phyloP scores from a whole-genome alignment of 129 eudicot species.

The Kitagawia praeruptora region DNA sequence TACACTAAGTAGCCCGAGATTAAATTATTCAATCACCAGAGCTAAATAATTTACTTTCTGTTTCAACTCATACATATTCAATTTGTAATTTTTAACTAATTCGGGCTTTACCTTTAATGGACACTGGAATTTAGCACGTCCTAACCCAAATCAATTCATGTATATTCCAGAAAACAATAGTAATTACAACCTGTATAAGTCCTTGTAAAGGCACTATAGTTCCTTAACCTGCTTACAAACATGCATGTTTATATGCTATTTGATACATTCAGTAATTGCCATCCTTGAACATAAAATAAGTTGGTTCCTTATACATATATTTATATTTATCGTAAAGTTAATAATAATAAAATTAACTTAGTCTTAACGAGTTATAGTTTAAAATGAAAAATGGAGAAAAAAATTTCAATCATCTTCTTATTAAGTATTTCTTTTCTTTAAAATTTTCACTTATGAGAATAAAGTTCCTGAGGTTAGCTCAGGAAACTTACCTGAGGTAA shows the following conservation, averaged over 20 bases:
- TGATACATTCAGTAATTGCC: not conserved
- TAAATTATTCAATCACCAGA: not conserved
- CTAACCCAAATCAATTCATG: not conserved
- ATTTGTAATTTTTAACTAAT: not conserved
- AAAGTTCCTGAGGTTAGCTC: too few species aligned
- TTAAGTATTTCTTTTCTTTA: too few species aligned
- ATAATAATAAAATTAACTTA: too few species aligned
- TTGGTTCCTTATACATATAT: too few species aligned
- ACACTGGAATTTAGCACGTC: not conserved
- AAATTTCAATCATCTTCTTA: too few species aligned
- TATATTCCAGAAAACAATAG: not conserved
- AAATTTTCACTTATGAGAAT: too few species aligned
- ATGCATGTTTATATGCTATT: not conserved
- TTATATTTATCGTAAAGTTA: too few species aligned
- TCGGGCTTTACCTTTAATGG: not conserved
- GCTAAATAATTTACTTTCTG: not conserved
- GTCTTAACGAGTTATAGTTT: too few species aligned
- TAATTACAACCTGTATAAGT: not conserved
- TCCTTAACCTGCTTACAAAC: not conserved
- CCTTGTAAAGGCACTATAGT: not conserved
- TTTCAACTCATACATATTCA: not conserved
- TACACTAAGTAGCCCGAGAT: not conserved
- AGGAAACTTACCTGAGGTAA: too few species aligned
- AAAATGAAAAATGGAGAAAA: too few species aligned
- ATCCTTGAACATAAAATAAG: not conserved